Base-by-base conservation (phyloP, 208 protist species). In the Trypanosoma congolense region DNA sequence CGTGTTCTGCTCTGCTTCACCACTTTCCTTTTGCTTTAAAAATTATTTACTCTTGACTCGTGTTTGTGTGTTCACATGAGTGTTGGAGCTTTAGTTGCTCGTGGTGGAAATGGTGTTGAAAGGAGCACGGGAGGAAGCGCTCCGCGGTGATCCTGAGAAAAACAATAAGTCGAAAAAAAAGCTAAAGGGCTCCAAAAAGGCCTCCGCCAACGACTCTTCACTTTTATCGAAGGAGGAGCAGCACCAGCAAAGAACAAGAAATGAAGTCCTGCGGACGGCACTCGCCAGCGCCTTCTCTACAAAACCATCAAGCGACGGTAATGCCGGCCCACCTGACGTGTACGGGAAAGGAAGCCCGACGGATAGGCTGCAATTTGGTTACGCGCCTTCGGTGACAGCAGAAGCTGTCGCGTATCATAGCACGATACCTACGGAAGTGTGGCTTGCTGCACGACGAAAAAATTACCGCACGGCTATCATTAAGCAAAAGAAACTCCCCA, bases 361-460 rank as follows among this genome's bases (percentile, higher is more conserved):
- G 26, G 87, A 93, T 56, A 71, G 87, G 5, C 67, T 93, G 31
- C 87, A 93, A 67, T 93, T 93, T 43, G 87, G 87, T 48, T 93
- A 93, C 61, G 63, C 77, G 9, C 87, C 87, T 10, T 46, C 83
- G 5, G 64, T 77, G 28, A 43, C 68, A 2, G 87, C 77, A 19
- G 87, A 93, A 73, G 87, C 87, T 3, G 66, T 90, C 4, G 83
- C 75, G 19, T 93, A 83, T 70, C 87, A 93, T 55, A 16, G 54
- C 5, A 61, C 56, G 28, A 77, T 80, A 57, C 30, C 75, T 30
- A 50, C 71, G 10, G 46, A 41, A 2, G 59, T 46, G 21, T 93
- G 87, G 83, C 19, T 87, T 18, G 65, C 41, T 0, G 61, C 46
- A 6, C 73, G 86, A 12, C 61, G 74, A 31, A 26, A 38, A 30